phyloP scores from a whole-genome alignment of 2,329 filamentous ascomycete species.

The Cladosporium halotolerans region DNA sequence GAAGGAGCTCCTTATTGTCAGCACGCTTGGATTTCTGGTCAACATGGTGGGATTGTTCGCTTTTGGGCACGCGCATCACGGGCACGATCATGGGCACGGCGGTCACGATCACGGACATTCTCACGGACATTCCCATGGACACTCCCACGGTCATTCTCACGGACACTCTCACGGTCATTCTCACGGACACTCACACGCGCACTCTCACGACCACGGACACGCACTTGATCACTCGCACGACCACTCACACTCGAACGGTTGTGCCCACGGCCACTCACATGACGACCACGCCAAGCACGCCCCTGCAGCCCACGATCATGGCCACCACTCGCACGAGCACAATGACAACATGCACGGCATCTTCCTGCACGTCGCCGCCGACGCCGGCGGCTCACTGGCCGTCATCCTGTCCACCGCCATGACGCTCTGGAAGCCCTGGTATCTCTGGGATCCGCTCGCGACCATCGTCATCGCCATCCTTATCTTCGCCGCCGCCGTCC shows the following conservation, averaged over 20 bases:
- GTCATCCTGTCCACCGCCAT: conserved; percentile 88
- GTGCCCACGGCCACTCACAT: conserved; percentile 21
- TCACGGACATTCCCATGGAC: conserved; percentile 31
- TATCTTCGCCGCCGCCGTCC: conserved; percentile 87
- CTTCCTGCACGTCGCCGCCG: conserved; percentile 89
- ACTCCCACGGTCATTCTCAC: conserved; percentile 31
- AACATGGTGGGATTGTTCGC: conserved; percentile 89
- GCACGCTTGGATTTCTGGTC: conserved; percentile 75
- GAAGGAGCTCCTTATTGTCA: conserved; percentile 82
- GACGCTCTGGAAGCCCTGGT: conserved; percentile 82
- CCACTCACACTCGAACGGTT: conserved; percentile 32
- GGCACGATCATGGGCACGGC: conserved; percentile 41
- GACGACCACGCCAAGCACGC: conserved; percentile 14
- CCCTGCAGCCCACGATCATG: conserved; percentile 16
- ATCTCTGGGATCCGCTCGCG: conserved; percentile 89
- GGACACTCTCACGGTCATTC: conserved; percentile 25
- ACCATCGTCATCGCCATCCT: conserved; percentile 89
- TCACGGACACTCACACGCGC: conserved; percentile 24
- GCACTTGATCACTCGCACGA: conserved; percentile 26
- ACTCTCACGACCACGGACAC: conserved; percentile 17
- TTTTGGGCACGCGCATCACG: conserved; percentile 57
- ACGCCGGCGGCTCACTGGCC: conserved; percentile 88
- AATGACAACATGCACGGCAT: conserved; percentile 99
- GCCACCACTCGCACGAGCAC: conserved; percentile 43
- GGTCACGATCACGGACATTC: conserved; percentile 55